Evolutionary conservation across 805 yeast species (phyloP), one percentile per base, ranked within the genome.

Genomic region (Metschnikowia aberdeeniae): DNA sequence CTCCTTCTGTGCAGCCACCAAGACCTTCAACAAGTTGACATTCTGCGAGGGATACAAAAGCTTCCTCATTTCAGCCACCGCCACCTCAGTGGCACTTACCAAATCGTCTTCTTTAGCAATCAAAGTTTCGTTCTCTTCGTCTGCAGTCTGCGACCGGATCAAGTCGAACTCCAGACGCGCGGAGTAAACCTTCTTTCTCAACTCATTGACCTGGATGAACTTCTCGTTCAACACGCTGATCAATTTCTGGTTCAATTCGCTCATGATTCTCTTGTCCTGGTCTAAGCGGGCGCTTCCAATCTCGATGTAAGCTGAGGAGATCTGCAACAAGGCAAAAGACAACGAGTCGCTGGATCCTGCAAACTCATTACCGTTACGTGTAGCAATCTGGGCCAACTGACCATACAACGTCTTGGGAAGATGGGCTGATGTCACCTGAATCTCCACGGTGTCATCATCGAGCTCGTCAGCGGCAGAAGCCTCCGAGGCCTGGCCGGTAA

Each of bases 21-120:
- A 80, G n/a, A 83, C 67, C 57, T 82, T 82, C 52, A 86, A 69
- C 54, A 86, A 67, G 47, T 77, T 74, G 39, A 86, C 72, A 44
- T 81, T 70, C 62, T 83, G 85, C 9, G 80, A 72, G 20, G 90
- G 88, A 50, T 76, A 79, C 53, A 86, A 78, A 45, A 86, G 70
- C 52, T 75, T 78, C 62, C 84, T 81, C 93, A 86, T 85, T 43
- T 81, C 80, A 55, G 80, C 78, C n/a, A 85, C 93, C 0, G 95
- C 93, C 24, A 75, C 68, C 46, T 85, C 84, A 4, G 89, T 86
- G 22, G 89, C 87, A 53, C 82, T 78, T 30, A 86, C 93, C 52
- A 86, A 77, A 50, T 84, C 92, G 60, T 86, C 95, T 63, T 86
- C 95, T 49, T 73, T 72, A 13, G 68, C 61, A 47, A 80, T 82